Percentiles rank a stretch among this genome's conserved stretches.
These are phyloP conservation scores for Breviolum minutum DNA, from an alignment of 73 alveolate species.

Conservation along the genomic window DNA sequence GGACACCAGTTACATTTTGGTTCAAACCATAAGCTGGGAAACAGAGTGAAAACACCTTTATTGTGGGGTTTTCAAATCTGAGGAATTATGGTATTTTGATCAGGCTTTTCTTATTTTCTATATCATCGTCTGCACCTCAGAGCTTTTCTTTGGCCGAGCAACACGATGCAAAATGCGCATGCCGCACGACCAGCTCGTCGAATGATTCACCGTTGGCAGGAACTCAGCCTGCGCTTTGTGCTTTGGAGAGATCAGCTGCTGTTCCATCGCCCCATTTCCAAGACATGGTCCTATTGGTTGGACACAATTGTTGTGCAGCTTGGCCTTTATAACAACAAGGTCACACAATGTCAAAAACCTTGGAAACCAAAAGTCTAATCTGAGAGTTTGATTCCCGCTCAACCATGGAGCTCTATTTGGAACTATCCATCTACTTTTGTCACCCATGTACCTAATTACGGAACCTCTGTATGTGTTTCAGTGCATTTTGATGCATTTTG, in stretches of 20 bases:
- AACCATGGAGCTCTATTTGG: too few relatives aligned
- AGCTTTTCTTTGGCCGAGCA: too few relatives aligned
- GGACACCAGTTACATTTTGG: too few relatives aligned
- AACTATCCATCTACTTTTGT: too few relatives aligned
- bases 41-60: not conserved
- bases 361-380: too few relatives aligned
- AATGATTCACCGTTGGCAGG: not conserved
- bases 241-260: slow-evolving; percentile 64
- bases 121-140: slow-evolving; percentile 20
- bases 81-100: slow-evolving; percentile 77
- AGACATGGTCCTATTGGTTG: slow-evolving; percentile 85
- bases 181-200: too few relatives aligned
- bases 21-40: not conserved
- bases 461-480: too few relatives aligned
- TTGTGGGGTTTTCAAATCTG: not conserved
- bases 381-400: too few relatives aligned
- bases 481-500: too few relatives aligned
- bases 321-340: not conserved
- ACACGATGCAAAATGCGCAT: too few relatives aligned
- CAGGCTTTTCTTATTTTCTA: slow-evolving; percentile 72
- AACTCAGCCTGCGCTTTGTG: slow-evolving; percentile 55
- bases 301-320: slow-evolving; percentile 62
- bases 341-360: not conserved
- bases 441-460: too few relatives aligned
- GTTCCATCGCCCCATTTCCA: slow-evolving; percentile 38